Conservation (phyloP, 106 monocot genomes). For the Allium cepa region DNA sequence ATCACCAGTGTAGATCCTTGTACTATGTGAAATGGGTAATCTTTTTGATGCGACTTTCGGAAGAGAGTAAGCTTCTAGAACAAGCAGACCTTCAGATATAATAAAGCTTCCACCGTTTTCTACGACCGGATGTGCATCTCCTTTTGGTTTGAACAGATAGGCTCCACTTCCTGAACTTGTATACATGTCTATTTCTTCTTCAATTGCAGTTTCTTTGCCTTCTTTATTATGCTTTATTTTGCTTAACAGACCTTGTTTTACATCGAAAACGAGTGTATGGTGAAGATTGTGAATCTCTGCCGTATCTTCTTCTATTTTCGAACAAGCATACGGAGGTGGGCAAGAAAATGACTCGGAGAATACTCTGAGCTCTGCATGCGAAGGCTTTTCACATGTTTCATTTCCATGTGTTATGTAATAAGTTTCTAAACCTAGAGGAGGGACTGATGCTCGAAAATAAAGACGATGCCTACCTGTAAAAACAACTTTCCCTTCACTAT, state of each 20-base stretch:
- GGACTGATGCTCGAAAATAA: slow-evolving; percentile 87
- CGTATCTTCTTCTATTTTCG: slow-evolving; percentile 40
- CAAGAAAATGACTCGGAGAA: slow-evolving; percentile 36
- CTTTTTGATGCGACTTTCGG: slow-evolving; percentile 64
- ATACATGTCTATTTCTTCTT: slow-evolving; percentile 88
- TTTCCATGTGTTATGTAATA: slow-evolving; percentile 59
- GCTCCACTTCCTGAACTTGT: slow-evolving; percentile 77
- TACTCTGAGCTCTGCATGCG: slow-evolving; percentile 46
- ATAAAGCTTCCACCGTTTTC: slow-evolving; percentile 47
- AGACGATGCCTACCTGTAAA: slow-evolving; percentile 70
- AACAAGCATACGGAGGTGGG: slow-evolving; percentile 72
- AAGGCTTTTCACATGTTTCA: slow-evolving; percentile 52
- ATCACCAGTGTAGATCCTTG: slow-evolving; percentile 61
- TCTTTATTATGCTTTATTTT: slow-evolving; percentile 34
- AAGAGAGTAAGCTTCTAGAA: slow-evolving; percentile 67
- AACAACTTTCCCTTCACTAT: slow-evolving; percentile 21
- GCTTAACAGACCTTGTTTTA: slow-evolving; percentile 60
- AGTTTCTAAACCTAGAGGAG: slow-evolving; percentile 86
- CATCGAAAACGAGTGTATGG: slow-evolving; percentile 60
- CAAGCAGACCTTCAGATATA: slow-evolving; percentile 64
- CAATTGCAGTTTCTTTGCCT: slow-evolving; percentile 37
- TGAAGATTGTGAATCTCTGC: slow-evolving; percentile 45
- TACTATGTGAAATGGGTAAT: slow-evolving; percentile 69
- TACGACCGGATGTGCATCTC: slow-evolving; percentile 60
- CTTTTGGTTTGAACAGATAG: slow-evolving; percentile 85